phyloP scores from a whole-genome alignment of 2,329 filamentous ascomycete genomes.

The Dryadomyces quercivorus region DNA sequence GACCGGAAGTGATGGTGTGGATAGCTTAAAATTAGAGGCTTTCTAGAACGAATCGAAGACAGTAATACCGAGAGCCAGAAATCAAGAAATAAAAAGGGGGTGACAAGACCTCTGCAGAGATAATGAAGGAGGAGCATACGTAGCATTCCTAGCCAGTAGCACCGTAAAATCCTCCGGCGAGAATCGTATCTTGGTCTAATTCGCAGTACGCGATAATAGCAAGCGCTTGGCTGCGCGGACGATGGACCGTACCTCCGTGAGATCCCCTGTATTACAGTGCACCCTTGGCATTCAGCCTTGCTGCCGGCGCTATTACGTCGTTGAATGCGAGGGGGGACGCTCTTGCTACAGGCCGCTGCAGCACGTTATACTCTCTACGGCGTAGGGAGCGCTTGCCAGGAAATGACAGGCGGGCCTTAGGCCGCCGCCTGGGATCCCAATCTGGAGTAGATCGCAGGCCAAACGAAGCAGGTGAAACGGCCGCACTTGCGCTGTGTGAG shows the following conservation, averaged over 20 bases:
- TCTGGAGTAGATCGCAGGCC: background rate
- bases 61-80: background rate
- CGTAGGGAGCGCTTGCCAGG: background rate
- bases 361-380: too few relatives aligned
- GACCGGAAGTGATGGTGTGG: background rate
- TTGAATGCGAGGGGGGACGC: too few relatives aligned
- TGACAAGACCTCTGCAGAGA: too few relatives aligned
- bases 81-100: background rate
- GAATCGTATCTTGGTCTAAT: too few relatives aligned
- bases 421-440: background rate
- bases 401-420: background rate
- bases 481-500: background rate
- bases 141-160: too few relatives aligned
- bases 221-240: too few relatives aligned
- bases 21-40: background rate
- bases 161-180: too few relatives aligned
- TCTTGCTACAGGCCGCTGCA: too few relatives aligned
- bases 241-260: too few relatives aligned
- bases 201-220: too few relatives aligned
- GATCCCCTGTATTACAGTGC: background rate
- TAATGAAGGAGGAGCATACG: too few relatives aligned
- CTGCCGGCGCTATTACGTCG: background rate
- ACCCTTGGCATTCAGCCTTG: background rate
- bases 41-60: slow-evolving; percentile 8
- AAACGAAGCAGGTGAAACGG: background rate